A percentile compares a stretch with the other conserved stretches of the same genome.
Conservation (phyloP, 805 yeast genomes). For the Candida manassasensis region DNA sequence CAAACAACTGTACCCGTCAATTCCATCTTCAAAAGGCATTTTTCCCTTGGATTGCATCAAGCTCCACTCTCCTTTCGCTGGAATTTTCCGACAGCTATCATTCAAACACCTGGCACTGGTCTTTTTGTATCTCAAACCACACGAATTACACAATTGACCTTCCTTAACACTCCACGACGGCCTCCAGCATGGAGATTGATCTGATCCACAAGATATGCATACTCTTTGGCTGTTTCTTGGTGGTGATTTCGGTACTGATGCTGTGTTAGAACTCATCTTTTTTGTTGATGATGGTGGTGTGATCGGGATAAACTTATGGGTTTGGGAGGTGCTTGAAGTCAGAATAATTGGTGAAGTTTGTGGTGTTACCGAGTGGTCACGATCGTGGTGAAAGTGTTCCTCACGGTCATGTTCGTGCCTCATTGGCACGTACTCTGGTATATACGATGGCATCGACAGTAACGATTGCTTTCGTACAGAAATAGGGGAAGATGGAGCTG, state of each 20-base stretch:
- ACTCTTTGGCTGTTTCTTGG: constrained; percentile 41
- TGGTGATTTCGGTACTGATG: constrained; percentile 32
- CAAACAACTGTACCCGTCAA: constrained; percentile 36
- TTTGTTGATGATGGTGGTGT: constrained; percentile 38
- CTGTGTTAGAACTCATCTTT: constrained; percentile 18
- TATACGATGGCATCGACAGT: background rate
- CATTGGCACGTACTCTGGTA: background rate
- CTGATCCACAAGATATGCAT: constrained; percentile 87
- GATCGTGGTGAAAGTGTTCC: constrained; percentile 5
- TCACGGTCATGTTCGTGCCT: background rate
- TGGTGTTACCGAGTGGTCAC: constrained; percentile 9
- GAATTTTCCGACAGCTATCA: constrained; percentile 73
- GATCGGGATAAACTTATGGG: constrained; percentile 34
- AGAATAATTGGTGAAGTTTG: constrained; percentile 7
- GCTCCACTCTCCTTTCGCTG: constrained; percentile 95
- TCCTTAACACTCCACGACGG: constrained; percentile 90
- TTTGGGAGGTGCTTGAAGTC: constrained; percentile 6
- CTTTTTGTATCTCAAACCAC: constrained; percentile 92
- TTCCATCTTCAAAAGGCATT: constrained; percentile 33
- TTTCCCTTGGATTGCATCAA: constrained; percentile 74
- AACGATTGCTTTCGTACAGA: background rate
- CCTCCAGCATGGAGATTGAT: constrained; percentile 96
- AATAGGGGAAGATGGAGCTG: constrained; percentile 4
- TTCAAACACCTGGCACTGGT: constrained; percentile 88
- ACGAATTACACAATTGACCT: constrained; percentile 95